Evolutionary conservation across 108 stramenopile genomes (phyloP).

Genomic region (Parietichytrium sp.): DNA sequence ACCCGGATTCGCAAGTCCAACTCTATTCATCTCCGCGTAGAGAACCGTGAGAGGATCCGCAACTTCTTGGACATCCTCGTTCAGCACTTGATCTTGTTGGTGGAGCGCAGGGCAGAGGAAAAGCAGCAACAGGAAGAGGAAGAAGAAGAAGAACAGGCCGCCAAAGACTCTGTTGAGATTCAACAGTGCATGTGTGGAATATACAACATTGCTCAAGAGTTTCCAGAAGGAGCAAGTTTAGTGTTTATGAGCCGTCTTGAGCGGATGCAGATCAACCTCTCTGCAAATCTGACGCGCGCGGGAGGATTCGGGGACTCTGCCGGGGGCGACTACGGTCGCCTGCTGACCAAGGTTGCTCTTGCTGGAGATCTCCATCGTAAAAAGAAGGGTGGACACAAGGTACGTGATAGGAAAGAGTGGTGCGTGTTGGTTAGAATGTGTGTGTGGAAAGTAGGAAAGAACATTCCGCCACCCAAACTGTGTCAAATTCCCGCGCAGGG

Average conservation of each 20-base stretch:
- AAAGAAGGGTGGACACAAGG: slow-evolving; percentile 27
- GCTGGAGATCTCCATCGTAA: not conserved
- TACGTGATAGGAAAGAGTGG: not conserved
- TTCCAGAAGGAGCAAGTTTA: not conserved
- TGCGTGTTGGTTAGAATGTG: too few species aligned
- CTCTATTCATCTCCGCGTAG: slow-evolving; percentile 38
- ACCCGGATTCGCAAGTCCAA: slow-evolving; percentile 41
- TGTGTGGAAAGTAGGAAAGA: too few species aligned
- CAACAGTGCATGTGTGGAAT: not conserved
- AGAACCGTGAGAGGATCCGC: slow-evolving; percentile 39
- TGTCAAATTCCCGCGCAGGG: slow-evolving; percentile 37
- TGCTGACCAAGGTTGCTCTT: not conserved
- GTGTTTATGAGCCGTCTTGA: not conserved
- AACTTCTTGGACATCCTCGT: slow-evolving; percentile 40
- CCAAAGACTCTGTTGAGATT: not conserved
- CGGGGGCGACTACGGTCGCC: slow-evolving; percentile 1
- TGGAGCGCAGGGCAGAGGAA: not conserved
- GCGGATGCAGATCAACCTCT: slow-evolving; percentile 21
- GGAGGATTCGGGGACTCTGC: not conserved
- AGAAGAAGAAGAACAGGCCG: not conserved
- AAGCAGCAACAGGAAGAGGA: not conserved
- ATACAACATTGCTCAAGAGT: not conserved
- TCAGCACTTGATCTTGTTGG: slow-evolving; percentile 41
- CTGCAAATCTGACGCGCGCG: not conserved
- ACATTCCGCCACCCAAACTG: not conserved